A percentile compares a stretch with the other conserved stretches of the same genome.
phyloP scores from a whole-genome alignment of 345 rosid genomes.

The Anacardium occidentale region DNA sequence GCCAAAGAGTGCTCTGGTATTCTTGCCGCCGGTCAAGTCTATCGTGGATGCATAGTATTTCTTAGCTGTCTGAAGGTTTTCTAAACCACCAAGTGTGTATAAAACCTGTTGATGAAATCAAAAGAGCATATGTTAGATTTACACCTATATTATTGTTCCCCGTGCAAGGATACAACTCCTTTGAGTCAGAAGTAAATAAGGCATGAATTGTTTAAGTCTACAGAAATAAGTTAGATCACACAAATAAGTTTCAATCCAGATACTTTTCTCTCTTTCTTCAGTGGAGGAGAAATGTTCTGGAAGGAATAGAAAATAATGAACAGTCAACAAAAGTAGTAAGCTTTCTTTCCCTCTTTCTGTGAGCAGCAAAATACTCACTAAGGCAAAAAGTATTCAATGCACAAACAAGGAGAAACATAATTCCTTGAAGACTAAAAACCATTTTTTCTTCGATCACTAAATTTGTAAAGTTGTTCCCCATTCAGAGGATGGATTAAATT shows the following conservation, averaged over 20 bases:
- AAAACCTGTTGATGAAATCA: constrained; percentile 58
- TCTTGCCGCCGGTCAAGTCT: constrained; percentile 90
- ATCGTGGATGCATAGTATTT: constrained; percentile 86
- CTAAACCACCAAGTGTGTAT: constrained; percentile 89
- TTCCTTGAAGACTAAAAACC: background rate
- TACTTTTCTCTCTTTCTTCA: background rate
- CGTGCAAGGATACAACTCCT: background rate
- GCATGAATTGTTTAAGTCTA: background rate
- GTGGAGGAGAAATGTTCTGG: background rate
- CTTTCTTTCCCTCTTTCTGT: background rate
- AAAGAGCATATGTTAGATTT: background rate
- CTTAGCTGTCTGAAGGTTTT: constrained; percentile 79
- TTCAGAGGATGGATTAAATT: background rate
- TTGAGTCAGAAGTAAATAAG: background rate
- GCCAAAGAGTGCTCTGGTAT: constrained; percentile 84
- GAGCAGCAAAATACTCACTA: too few species aligned
- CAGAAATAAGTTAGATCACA: background rate
- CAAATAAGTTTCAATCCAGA: background rate
- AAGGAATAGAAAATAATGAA: background rate
- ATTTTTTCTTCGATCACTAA: background rate
- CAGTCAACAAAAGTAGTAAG: background rate
- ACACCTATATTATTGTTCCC: background rate
- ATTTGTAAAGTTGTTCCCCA: background rate
- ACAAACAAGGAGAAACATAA: background rate
- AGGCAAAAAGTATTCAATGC: background rate